A percentile compares a stretch with the other conserved stretches of the same genome.
Evolutionary conservation across 1,284 basidiomycete genomes (phyloP).

Genomic region (Leccinum discolor): DNA sequence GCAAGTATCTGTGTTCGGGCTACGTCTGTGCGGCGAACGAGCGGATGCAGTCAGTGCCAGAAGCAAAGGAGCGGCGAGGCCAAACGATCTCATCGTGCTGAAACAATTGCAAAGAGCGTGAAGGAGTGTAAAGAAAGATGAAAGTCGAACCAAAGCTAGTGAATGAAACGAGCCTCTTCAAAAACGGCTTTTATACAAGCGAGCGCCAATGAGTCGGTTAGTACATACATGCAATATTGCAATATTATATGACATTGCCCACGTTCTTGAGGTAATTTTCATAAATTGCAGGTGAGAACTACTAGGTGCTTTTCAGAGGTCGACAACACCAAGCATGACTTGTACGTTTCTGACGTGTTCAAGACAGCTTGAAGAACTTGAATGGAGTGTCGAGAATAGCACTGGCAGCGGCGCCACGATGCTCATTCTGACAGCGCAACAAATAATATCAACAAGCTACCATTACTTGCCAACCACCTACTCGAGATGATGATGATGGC

Average conservation of each 20-base stretch:
- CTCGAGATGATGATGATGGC: background rate
- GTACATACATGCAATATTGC: too few species aligned
- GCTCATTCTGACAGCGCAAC: background rate
- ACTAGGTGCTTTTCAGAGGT: too few species aligned
- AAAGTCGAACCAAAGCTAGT: background rate
- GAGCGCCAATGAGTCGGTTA: background rate
- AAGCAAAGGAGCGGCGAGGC: background rate
- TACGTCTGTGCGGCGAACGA: background rate
- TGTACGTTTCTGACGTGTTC: too few species aligned
- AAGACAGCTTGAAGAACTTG: too few species aligned
- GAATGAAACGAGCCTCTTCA: background rate
- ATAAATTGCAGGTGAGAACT: background rate
- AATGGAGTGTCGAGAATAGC: background rate
- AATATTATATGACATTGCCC: too few species aligned
- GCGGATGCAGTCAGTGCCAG: background rate
- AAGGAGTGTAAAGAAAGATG: background rate
- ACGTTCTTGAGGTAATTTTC: background rate
- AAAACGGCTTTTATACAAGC: background rate
- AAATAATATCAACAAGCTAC: background rate
- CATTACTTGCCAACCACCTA: background rate
- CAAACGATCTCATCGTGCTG: background rate
- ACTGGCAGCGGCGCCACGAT: background rate
- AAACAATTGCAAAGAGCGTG: background rate
- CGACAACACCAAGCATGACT: too few species aligned
- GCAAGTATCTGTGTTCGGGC: background rate